A percentile compares a stretch with the other conserved stretches of the same genome.
Evolutionary conservation across 495 filamentous ascomycete genomes (phyloP).

Genomic region (Tricharina praecox): DNA sequence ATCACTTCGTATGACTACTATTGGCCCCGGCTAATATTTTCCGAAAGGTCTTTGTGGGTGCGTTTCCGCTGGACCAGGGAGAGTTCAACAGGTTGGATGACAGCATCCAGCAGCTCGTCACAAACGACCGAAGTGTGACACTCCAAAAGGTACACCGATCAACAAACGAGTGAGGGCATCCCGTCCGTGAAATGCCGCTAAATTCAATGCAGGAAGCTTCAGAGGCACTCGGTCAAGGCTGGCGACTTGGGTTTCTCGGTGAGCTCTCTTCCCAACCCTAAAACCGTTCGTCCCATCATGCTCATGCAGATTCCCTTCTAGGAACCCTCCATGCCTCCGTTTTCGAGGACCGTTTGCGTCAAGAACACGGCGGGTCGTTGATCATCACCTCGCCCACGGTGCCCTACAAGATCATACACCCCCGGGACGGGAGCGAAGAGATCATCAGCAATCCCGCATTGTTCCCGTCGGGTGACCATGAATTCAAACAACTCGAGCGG

Average conservation of each 20-base stretch:
- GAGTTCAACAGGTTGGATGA: slow-evolving; percentile 80
- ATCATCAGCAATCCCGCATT: slow-evolving; percentile 70
- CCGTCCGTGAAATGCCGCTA: no score
- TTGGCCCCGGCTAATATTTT: neutral
- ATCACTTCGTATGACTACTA: slow-evolving; percentile 26
- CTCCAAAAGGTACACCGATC: no score
- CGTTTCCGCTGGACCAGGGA: slow-evolving; percentile 78
- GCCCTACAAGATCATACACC: slow-evolving; percentile 62
- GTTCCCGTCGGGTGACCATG: slow-evolving; percentile 58
- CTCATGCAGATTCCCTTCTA: neutral
- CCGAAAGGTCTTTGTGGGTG: slow-evolving; percentile 54
- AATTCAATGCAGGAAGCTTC: no score
- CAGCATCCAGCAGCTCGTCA: slow-evolving; percentile 78
- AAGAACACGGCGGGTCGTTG: slow-evolving; percentile 86
- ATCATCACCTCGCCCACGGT: slow-evolving; percentile 95
- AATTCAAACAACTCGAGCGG: slow-evolving; percentile 40
- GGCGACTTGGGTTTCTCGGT: slow-evolving; percentile 81
- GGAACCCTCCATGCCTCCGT: slow-evolving; percentile 90
- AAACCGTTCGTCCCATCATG: neutral
- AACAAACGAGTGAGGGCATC: no score
- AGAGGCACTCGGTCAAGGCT: slow-evolving; percentile 82
- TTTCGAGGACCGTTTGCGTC: slow-evolving; percentile 88
- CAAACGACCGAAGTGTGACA: slow-evolving; percentile 91
- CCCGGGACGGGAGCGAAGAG: slow-evolving; percentile 50
- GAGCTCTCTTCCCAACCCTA: neutral